Conservation (phyloP, 1,139 yeast genomes). For the Pneumocystis sp. region DNA sequence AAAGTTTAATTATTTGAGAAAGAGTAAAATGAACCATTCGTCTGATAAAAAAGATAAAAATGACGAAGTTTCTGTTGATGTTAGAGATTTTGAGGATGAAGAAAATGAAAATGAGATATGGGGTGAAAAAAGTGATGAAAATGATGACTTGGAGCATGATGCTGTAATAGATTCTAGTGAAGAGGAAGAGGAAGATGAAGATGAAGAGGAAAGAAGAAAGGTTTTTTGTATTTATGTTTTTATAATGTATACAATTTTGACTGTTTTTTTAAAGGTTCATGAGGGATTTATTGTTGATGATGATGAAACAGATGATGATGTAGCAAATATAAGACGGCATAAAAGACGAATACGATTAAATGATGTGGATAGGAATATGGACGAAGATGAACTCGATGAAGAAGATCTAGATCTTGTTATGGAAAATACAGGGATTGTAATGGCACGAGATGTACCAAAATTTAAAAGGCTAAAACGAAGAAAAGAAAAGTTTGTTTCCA, state of each 20-base stretch:
- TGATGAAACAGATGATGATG: constrained; percentile 42
- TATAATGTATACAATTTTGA: constrained; percentile 1
- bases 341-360: constrained; percentile 16
- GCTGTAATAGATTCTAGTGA: constrained; percentile 27
- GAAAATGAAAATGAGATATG: neutral
- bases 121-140: constrained; percentile 9
- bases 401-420: constrained; percentile 84
- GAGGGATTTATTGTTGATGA: constrained; percentile 94
- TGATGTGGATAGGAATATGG: constrained; percentile 19
- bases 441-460: constrained; percentile 28
- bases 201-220: constrained; percentile 31
- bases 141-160: constrained; percentile 19
- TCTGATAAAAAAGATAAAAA: constrained; percentile 2
- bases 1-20: neutral
- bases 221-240: constrained; percentile 16
- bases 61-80: neutral
- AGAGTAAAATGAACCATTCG: neutral
- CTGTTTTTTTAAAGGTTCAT: constrained; percentile 34
- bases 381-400: constrained; percentile 66
- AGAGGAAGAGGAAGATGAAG: constrained; percentile 24
- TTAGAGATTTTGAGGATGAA: constrained; percentile 7
- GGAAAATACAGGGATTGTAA: constrained; percentile 68
- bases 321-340: constrained; percentile 30
- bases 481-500: constrained; percentile 21
- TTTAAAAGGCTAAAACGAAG: constrained; percentile 71